These are phyloP conservation scores for Claviceps humidiphila DNA, from an alignment of 2,329 filamentous ascomycete genomes.

Conservation along the genomic window DNA sequence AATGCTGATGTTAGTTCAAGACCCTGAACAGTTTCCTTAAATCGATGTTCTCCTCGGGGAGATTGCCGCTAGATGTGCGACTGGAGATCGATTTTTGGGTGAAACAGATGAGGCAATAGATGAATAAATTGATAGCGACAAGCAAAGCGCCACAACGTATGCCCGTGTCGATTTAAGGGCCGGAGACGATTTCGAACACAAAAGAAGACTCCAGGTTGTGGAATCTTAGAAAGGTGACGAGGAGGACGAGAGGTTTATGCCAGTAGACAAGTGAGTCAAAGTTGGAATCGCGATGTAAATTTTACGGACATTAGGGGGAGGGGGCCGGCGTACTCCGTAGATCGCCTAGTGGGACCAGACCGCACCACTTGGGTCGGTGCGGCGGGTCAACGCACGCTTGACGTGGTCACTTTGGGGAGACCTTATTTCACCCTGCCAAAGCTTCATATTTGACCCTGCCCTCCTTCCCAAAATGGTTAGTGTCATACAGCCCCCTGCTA, in stretches of 20 bases:
- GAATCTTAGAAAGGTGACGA: background rate
- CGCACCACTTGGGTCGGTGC: background rate
- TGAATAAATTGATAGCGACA: background rate
- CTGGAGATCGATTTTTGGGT: background rate
- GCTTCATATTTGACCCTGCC: too few relatives aligned
- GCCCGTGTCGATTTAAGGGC: background rate
- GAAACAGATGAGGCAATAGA: background rate
- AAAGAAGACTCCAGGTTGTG: too few relatives aligned
- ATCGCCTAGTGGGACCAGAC: background rate
- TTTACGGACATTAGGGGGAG: background rate
- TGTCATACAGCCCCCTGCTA: too few relatives aligned
- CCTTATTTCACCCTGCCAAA: too few relatives aligned
- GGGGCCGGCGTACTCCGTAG: background rate
- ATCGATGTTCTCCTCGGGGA: background rate
- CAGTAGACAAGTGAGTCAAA: conserved; percentile 3
- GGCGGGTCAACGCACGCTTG: background rate
- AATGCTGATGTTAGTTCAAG: background rate
- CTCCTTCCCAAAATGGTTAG: too few relatives aligned
- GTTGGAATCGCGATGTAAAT: background rate
- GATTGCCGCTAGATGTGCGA: background rate
- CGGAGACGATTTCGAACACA: too few relatives aligned
- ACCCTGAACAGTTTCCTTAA: background rate
- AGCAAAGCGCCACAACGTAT: background rate
- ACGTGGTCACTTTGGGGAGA: conserved; percentile 4
- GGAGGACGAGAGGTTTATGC: background rate